phyloP scores from a whole-genome alignment of 208 protist genomes.

The Strigomonas galati region DNA sequence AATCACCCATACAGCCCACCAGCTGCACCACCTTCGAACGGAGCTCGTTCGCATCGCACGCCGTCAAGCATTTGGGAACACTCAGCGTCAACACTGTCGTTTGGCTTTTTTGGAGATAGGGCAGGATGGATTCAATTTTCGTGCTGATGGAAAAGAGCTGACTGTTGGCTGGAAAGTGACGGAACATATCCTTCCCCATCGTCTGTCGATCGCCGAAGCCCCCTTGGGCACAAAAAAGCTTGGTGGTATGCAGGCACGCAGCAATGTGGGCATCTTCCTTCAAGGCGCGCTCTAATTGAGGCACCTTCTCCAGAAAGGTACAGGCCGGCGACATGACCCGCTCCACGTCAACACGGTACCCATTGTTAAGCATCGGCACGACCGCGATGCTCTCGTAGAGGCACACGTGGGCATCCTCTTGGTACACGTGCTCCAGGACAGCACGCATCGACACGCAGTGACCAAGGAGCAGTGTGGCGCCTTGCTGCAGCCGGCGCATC shows the following conservation, averaged over 20 bases:
- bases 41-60: constrained; percentile 33
- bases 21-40: constrained; percentile 40
- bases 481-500: constrained; percentile 48
- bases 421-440: constrained; percentile 28
- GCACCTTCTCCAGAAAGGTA: background rate
- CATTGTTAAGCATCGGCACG: background rate
- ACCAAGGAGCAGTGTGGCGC: constrained; percentile 48
- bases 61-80: constrained; percentile 42
- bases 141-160: background rate
- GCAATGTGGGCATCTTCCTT: constrained; percentile 59
- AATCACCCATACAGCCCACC: constrained; percentile 44
- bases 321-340: constrained; percentile 4
- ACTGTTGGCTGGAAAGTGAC: constrained; percentile 16
- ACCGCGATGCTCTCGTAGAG: constrained; percentile 13
- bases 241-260: constrained; percentile 69
- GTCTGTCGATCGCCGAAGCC: constrained; percentile 9
- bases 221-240: constrained; percentile 31
- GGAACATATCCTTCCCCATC: constrained; percentile 14
- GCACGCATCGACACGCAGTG: constrained; percentile 38
- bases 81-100: constrained; percentile 41
- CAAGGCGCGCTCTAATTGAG: constrained; percentile 17
- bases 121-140: background rate
- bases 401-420: background rate
- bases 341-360: constrained; percentile 9
- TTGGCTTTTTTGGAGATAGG: constrained; percentile 17